These are phyloP conservation scores for Citrus inodora DNA, from an alignment of 345 rosid genomes.

Conservation along the genomic window DNA sequence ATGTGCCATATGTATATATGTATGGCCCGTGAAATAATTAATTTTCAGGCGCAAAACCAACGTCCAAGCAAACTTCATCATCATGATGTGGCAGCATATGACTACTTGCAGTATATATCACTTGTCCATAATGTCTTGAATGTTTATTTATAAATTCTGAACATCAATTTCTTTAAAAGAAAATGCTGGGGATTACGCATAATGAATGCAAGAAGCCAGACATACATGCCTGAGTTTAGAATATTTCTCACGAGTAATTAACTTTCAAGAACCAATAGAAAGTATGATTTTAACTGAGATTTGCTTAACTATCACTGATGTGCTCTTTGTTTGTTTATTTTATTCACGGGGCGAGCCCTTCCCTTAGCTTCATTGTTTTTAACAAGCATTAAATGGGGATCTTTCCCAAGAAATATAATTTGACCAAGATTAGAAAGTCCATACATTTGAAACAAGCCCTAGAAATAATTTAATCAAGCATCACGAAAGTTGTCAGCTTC, in stretches of 20 bases:
- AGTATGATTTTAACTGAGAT: background rate
- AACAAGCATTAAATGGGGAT: constrained; percentile 15
- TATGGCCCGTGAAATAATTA: constrained; percentile 3
- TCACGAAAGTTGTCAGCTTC: constrained; percentile 6
- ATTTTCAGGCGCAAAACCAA: constrained; percentile 1
- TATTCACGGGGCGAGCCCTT: background rate
- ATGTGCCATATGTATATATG: background rate
- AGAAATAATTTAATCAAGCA: background rate
- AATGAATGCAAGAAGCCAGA: constrained; percentile 8
- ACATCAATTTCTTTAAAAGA: background rate
- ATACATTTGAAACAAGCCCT: background rate
- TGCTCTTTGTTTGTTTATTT: background rate
- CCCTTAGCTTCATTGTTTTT: constrained; percentile 1
- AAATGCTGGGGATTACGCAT: background rate
- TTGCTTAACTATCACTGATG: background rate
- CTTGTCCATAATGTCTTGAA: background rate
- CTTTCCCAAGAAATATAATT: constrained; percentile 7
- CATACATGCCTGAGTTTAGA: constrained; percentile 11
- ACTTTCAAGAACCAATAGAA: background rate
- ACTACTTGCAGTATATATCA: background rate
- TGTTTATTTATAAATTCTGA: background rate
- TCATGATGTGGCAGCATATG: constrained; percentile 18
- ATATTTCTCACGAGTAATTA: too few relatives aligned
- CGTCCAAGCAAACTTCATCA: constrained; percentile 8
- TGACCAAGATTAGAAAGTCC: constrained; percentile 13